phyloP scores from a whole-genome alignment of 176 grass and related monocot genomes.

The Puccinellia tenuiflora region DNA sequence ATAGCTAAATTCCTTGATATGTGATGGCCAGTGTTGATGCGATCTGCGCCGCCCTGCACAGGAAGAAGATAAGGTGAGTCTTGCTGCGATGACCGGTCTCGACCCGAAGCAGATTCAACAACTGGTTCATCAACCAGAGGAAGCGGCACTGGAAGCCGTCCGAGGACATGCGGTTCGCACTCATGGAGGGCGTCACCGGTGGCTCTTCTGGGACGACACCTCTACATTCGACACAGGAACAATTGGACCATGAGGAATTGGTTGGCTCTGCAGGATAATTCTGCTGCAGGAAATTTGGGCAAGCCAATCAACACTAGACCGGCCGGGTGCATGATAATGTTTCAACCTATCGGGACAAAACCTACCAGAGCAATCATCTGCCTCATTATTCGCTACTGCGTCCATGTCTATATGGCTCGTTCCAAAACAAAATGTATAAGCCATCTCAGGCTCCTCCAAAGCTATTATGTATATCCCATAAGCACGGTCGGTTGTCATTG shows the following conservation, averaged over 20 bases:
- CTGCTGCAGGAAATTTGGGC: not conserved
- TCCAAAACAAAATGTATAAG: slow-evolving; percentile 25
- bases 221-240: slow-evolving; percentile 86
- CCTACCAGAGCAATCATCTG: not conserved
- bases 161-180: slow-evolving; percentile 77
- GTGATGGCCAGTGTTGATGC: not conserved
- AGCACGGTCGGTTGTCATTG: no score
- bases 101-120: slow-evolving; percentile 88
- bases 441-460: slow-evolving; percentile 11
- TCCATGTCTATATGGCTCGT: slow-evolving; percentile 33
- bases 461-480: no score
- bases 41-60: slow-evolving; percentile 2
- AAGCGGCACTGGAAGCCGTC: slow-evolving; percentile 59
- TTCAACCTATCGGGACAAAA: slow-evolving; percentile 10
- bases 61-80: slow-evolving; percentile 90
- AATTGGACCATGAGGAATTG: slow-evolving; percentile 56
- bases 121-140: not conserved
- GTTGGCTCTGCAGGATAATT: not conserved
- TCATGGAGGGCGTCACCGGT: slow-evolving; percentile 71
- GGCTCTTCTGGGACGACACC: slow-evolving; percentile 68
- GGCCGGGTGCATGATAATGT: not conserved
- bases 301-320: not conserved
- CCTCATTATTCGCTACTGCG: slow-evolving; percentile 16
- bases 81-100: slow-evolving; percentile 64
- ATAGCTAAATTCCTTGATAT: not conserved